Evolutionary conservation across 768 basidiomycete species (phyloP), one percentile per base, ranked within the genome.

Genomic region (Solioccasus polychromus): DNA sequence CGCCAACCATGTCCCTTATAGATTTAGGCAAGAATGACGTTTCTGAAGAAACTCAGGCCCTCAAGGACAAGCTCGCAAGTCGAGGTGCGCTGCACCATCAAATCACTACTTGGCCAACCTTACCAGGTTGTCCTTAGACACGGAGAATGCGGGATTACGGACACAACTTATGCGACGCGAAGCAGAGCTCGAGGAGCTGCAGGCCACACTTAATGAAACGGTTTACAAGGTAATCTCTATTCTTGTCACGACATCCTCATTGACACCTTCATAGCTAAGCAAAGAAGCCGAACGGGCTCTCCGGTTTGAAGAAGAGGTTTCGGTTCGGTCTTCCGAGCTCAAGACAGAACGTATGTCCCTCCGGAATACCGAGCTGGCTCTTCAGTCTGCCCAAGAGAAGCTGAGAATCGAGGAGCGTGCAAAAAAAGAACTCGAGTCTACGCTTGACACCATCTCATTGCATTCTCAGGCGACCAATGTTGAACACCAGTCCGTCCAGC

Each of bases 211-310:
- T 1, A 66, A 67, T 32, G 71, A 74, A 29, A 60, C 67, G 2
- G 46, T 72, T 34, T 49, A 61, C 18, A 73, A 73, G 67, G 71
- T 72, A 8, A 29, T 49, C 30, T 18, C 8, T 3, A n/a, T 42
- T 29, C 19, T 19, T 45, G 28, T 23, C 41, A 40, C 32, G 31
- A 42, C 36, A 25, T 23, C 22, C 10, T 24, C 5, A 20, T 38
- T 54, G 42, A 59, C 36, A 39, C 43, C 30, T 35, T 44, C 42
- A 38, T 48, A 87, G 85, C 67, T 87, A 39, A 72, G 72, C 35
- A 60, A 64, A 44, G 84, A 87, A 66, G 71, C 78, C 5, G 70
- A 75, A 48, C 79, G 79, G 23, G 76, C 71, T 14, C 60, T 83
- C 35, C 66, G 69, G 41, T 71, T 87, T 19, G 83, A 87, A 56